Base-by-base conservation (phyloP, 2,329 filamentous ascomycete genomes). In the Neonectria sp. region DNA sequence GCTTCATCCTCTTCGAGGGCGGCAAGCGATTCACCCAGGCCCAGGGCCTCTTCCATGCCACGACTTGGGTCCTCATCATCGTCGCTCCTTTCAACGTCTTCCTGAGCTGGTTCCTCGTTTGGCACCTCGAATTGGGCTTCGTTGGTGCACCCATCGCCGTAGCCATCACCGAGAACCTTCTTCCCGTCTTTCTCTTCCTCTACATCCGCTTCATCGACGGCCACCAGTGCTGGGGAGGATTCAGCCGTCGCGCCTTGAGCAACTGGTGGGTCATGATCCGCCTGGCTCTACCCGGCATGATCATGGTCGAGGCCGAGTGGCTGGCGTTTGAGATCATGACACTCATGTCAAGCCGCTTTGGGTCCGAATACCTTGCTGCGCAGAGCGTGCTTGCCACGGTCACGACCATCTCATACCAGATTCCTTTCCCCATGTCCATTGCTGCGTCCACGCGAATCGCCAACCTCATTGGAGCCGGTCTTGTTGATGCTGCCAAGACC, bases 291-390 rank as follows among this genome's bases (percentile, higher is more conserved):
- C 95, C 95, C 0, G 95, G 95, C 1, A 90, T 98, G 79, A 84
- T 97, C 71, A 98, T 98, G 95, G 92, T 98, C 2, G 91, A 97
- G 79, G 95, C 95, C 6, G 95, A 98, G 79, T 97, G 93, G 82
- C 87, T 98, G 12, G 95, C 95, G 7, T 98, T 98, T 79, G 95
- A 98, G 79, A 90, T 97, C 55, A 85, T 97, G 69, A 97, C 95
- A 0, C 86, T 98, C n/a, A 90, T 91, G 9, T 89, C 93, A 0
- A 93, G 92, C 58, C 93, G 93, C 73, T 91, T 98, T 65, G 93
- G 93, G 17, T 90, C 93, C 2, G 91, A 91, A 21, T 90, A 92
- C 68, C 88, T 98, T 1, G 95, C 95, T 0, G 95, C 96, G 0
- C 95, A 99, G 80, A 95, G 93, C 37, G 91, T 98, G 15, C 84